Evolutionary conservation across 2,329 filamentous ascomycete species (phyloP).

Genomic region (Pseudogymnoascus sp.): DNA sequence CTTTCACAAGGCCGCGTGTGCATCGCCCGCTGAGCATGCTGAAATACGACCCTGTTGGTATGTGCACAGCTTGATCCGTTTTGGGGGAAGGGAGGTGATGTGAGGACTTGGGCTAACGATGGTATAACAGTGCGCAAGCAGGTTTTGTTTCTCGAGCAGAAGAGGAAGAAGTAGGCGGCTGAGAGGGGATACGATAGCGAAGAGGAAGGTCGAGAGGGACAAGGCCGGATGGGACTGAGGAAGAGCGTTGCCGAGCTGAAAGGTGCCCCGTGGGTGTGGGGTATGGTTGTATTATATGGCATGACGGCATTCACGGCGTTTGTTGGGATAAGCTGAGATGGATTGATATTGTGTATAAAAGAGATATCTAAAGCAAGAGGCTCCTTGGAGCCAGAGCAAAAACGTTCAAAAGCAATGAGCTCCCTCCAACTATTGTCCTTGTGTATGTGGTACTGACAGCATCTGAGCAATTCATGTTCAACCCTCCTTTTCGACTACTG

Average conservation of each 20-base stretch:
- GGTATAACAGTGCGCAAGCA: slow-evolving; percentile 66
- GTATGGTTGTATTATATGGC: slow-evolving; percentile 2
- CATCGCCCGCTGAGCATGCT: slow-evolving; percentile 88
- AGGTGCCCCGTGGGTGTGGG: not conserved
- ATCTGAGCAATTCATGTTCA: not conserved
- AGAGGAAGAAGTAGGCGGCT: slow-evolving; percentile 52
- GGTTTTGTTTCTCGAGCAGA: slow-evolving; percentile 87
- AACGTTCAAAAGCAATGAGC: not conserved
- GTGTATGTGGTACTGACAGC: not conserved
- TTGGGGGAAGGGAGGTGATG: not conserved
- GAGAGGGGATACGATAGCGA: not conserved
- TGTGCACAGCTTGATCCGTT: slow-evolving; percentile 20
- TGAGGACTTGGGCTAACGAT: not conserved
- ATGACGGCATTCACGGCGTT: slow-evolving; percentile 7
- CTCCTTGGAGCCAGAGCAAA: not conserved
- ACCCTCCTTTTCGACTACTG: not conserved
- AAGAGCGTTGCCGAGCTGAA: not conserved
- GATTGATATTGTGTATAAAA: slow-evolving; percentile 6
- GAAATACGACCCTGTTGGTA: slow-evolving; percentile 97
- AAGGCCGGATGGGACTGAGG: not conserved
- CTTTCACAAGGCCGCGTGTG: slow-evolving; percentile 71
- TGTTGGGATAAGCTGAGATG: slow-evolving; percentile 2
- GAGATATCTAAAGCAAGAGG: not conserved
- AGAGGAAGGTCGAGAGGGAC: not conserved
- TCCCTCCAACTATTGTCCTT: not conserved